These are phyloP conservation scores for Ceratopteris richardii DNA, from an alignment of 75 land plant genomes.

Conservation along the genomic window DNA sequence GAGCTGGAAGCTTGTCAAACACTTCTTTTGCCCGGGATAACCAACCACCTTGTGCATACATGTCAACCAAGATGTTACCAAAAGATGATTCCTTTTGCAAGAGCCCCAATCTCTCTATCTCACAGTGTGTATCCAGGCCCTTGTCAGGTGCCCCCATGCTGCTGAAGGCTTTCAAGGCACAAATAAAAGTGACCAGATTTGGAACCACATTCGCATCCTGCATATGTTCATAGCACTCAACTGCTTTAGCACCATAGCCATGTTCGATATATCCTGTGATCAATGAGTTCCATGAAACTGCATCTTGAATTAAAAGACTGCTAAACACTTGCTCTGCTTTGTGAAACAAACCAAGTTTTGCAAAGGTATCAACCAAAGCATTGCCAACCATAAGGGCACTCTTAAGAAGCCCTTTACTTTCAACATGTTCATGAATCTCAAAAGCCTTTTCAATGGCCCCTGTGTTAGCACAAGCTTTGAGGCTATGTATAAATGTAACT, in stretches of 20 bases:
- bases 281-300: constrained; percentile 16
- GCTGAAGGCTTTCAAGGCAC: constrained; percentile 42
- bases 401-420: constrained; percentile 5
- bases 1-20: constrained; percentile 38
- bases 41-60: constrained; percentile 57
- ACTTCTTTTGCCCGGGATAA: constrained; percentile 24
- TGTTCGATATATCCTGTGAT: constrained; percentile 17
- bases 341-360: constrained; percentile 8
- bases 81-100: constrained; percentile 37
- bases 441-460: constrained; percentile 8
- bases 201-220: constrained; percentile 7
- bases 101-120: constrained; percentile 26
- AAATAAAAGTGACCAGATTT: constrained; percentile 16
- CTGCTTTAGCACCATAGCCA: constrained; percentile 12
- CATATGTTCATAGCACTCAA: constrained; percentile 7
- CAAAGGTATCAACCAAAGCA: constrained; percentile 10
- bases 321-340: constrained; percentile 16
- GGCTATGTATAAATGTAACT: constrained; percentile 2
- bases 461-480: constrained; percentile 7
- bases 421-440: constrained; percentile 8
- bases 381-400: constrained; percentile 4
- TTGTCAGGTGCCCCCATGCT: constrained; percentile 33
- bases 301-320: constrained; percentile 7
- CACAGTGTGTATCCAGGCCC: constrained; percentile 53
- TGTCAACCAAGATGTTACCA: constrained; percentile 46